These are phyloP conservation scores for Leishmania major DNA, from an alignment of 208 protist genomes.

Conservation along the genomic window DNA sequence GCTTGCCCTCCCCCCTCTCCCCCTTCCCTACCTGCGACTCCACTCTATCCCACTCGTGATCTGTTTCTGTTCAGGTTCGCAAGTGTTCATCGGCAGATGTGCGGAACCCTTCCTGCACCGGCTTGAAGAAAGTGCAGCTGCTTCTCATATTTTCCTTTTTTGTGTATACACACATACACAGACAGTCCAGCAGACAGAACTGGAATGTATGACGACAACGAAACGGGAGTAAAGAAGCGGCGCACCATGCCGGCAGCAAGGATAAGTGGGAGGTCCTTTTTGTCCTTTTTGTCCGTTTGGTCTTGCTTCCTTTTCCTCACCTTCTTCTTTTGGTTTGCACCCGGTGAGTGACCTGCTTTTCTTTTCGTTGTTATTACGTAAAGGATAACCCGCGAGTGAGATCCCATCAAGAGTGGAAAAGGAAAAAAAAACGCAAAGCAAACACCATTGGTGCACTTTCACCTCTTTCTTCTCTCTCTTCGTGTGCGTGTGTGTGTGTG, in stretches of 20 bases:
- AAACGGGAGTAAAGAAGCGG: not conserved
- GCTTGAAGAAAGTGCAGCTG: not conserved
- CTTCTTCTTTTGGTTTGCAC: constrained; percentile 4
- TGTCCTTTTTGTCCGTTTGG: constrained; percentile 13
- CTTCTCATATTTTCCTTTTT: not conserved
- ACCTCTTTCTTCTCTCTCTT: no score
- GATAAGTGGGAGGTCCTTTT: not conserved
- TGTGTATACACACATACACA: not conserved
- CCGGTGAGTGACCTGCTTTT: not conserved
- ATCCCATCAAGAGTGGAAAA: not conserved
- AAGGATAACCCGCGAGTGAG: not conserved
- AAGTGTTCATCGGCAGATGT: not conserved
- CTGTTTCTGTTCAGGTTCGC: not conserved
- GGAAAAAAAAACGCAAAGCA: not conserved
- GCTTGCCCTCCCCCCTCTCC: not conserved
- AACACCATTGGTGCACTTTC: no score
- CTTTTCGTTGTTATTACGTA: not conserved
- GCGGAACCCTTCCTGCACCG: not conserved
- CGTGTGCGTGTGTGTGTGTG: no score
- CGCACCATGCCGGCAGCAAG: not conserved
- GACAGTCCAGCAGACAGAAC: not conserved
- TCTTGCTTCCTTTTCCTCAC: not conserved
- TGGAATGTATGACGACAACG: not conserved
- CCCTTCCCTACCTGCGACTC: not conserved
- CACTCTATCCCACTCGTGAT: not conserved